Conservation (phyloP, 2,329 filamentous ascomycete species). For the Penicillium sp. region DNA sequence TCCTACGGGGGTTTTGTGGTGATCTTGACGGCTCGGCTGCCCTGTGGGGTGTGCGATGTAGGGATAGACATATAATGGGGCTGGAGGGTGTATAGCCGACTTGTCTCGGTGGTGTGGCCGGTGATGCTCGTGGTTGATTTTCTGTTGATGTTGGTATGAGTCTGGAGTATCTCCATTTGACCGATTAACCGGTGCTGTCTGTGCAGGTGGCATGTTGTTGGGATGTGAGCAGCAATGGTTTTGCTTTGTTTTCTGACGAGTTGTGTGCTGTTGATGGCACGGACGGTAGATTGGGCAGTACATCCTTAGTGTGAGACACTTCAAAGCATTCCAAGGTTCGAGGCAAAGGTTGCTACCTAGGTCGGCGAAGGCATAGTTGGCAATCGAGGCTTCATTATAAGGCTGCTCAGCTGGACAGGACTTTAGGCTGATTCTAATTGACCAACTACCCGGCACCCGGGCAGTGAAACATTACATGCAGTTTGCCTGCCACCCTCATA, state of each 20-base stretch:
- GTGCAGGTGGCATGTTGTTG: neutral
- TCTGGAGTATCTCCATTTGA: neutral
- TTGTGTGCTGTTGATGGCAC: neutral
- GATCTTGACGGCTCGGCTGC: neutral
- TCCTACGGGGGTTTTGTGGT: neutral
- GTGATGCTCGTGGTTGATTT: neutral
- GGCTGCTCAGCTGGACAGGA: neutral
- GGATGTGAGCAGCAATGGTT: neutral
- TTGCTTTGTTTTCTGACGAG: neutral
- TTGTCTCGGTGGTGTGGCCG: neutral
- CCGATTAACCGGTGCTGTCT: neutral
- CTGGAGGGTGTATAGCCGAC: neutral
- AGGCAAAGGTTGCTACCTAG: neutral
- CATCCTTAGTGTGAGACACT: neutral
- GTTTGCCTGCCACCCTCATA: slow-evolving; percentile 1
- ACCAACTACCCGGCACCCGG: neutral
- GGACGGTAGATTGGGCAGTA: neutral
- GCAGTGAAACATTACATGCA: neutral
- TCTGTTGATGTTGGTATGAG: neutral
- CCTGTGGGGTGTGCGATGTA: neutral
- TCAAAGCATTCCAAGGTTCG: too few species aligned
- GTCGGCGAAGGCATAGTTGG: neutral
- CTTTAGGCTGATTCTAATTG: neutral
- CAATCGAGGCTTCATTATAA: neutral
- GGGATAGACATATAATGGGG: neutral